Evolutionary conservation across 1,284 basidiomycete species (phyloP).

Genomic region (Termitomyces sp.): DNA sequence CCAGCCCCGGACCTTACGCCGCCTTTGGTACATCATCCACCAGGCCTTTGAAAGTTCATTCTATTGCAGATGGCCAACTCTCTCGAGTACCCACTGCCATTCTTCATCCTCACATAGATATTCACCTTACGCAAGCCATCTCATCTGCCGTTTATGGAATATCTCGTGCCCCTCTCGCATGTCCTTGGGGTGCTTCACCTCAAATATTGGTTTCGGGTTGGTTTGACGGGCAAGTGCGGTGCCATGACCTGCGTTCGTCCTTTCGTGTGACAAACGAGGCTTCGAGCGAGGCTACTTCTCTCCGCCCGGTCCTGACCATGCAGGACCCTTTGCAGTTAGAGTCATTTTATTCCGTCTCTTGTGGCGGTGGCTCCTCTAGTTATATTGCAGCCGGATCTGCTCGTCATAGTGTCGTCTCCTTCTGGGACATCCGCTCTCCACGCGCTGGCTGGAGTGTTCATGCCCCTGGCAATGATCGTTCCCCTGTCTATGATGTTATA

Average conservation of each 20-base stretch:
- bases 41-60: constrained; percentile 53
- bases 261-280: constrained; percentile 19
- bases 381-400: constrained; percentile 70
- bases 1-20: constrained; percentile 51
- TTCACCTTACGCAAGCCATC: constrained; percentile 17
- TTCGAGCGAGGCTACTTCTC: constrained; percentile 21
- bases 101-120: constrained; percentile 34
- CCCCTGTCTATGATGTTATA: constrained; percentile 66
- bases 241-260: constrained; percentile 65
- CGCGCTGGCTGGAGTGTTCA: constrained; percentile 66
- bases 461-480: constrained; percentile 68
- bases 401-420: constrained; percentile 66
- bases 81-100: constrained; percentile 40
- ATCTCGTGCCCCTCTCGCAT: constrained; percentile 48
- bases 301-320: constrained; percentile 54
- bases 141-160: constrained; percentile 67
- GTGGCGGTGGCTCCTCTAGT: constrained; percentile 59
- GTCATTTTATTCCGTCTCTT: constrained; percentile 66
- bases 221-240: constrained; percentile 67
- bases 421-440: constrained; percentile 69
- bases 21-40: constrained; percentile 61
- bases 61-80: constrained; percentile 42
- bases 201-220: constrained; percentile 72
- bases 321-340: constrained; percentile 64
- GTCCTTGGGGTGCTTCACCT: constrained; percentile 64